phyloP scores from a whole-genome alignment of 2,329 filamentous ascomycete genomes.

The Fusarium sp. region DNA sequence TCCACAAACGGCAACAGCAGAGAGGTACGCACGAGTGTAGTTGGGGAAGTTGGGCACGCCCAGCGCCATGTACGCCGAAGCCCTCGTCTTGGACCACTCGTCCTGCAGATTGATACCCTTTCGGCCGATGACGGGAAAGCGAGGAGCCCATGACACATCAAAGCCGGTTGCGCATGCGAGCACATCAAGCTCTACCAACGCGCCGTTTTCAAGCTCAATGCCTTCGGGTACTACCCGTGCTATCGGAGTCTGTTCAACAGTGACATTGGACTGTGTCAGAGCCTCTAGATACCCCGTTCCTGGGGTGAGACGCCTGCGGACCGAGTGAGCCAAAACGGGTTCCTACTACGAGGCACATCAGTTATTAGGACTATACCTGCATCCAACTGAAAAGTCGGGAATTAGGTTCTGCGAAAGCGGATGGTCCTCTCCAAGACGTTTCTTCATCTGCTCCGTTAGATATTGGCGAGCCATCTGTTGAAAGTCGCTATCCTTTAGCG shows the following conservation, averaged over 20 bases:
- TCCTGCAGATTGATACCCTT: background rate
- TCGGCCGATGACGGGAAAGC: background rate
- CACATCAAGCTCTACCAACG: background rate
- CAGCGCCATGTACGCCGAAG: background rate
- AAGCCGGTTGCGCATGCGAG: background rate
- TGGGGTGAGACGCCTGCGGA: background rate
- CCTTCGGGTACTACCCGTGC: background rate
- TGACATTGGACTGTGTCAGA: background rate
- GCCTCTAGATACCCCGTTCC: background rate
- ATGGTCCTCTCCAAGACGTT: background rate
- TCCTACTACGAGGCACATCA: too few species aligned
- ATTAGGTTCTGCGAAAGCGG: background rate
- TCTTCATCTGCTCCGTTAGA: background rate
- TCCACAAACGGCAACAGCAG: background rate
- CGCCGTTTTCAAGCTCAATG: background rate
- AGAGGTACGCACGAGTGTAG: background rate
- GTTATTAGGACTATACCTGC: background rate
- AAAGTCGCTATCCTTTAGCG: background rate
- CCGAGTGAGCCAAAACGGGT: background rate
- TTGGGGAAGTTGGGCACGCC: background rate
- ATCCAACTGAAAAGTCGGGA: background rate
- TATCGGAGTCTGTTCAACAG: background rate
- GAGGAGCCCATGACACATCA: background rate
- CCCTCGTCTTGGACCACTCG: background rate
- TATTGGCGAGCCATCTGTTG: background rate